Base-by-base conservation (phyloP, 805 yeast genomes). In the Candida montana region DNA sequence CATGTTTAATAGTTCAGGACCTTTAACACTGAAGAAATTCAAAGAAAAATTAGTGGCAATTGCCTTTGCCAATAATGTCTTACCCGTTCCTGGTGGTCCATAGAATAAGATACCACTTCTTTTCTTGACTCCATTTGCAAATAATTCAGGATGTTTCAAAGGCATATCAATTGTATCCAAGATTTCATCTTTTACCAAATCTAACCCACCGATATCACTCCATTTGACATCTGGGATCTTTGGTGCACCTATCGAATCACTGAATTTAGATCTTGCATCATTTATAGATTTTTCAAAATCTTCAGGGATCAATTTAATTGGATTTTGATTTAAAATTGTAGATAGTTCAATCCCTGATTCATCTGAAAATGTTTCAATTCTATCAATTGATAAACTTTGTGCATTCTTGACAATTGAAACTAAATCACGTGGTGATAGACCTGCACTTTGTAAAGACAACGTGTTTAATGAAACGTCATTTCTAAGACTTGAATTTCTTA, bases 81-180 rank as follows among this genome's bases (percentile, higher is more conserved):
- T 93, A 52, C 99, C 99, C 0, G 99, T 93, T 19, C 99, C 99
- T 0, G 99, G 99, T 0, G 99, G 99, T 0, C 99, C 99, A 64
- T 93, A 93, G 60, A 93, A 89, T 48, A 93, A 65, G 30, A 93
- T 85, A 37, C 99, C 99, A 55, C 95, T 82, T 62, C 99, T 74
- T 59, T 91, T 91, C 61, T 93, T 91, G 59, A 93, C 76, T 0
- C 98, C 98, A 35, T 81, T 80, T 38, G 80, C 74, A 63, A 91
- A 91, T 42, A 93, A 66, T 51, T 88, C 95, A 0, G 98, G 98
- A 58, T 85, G 90, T 54, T 86, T 88, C 57, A 91, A 68, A 3
- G 99, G 99, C 84, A 91, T 78, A 52, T 91, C 98, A 46, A 93
- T 90, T 0, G 99, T 91, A 57, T 93, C 99, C 59, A 90, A 65